Conservation (phyloP, 108 stramenopile genomes). For the Bacterosira constricta region DNA sequence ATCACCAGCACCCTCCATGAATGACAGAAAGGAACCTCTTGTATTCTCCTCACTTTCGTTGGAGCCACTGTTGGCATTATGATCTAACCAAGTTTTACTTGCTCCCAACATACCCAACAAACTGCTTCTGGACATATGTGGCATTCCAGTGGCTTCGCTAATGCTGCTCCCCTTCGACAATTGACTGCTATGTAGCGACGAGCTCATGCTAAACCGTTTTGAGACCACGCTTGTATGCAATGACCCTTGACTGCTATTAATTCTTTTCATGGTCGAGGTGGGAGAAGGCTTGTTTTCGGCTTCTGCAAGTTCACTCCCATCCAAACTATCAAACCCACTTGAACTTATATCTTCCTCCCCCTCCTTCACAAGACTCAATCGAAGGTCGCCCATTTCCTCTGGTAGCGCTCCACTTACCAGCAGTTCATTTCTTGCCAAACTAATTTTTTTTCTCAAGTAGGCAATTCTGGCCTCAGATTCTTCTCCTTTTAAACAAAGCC, state of each 20-base stretch:
- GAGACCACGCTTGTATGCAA: no score
- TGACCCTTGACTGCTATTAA: no score
- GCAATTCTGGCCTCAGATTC: not conserved
- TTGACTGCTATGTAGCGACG: not conserved
- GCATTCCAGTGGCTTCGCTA: not conserved
- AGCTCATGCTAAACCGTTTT: not conserved
- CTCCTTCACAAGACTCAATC: not conserved
- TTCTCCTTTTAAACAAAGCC: not conserved
- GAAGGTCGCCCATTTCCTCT: not conserved
- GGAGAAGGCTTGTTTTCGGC: not conserved
- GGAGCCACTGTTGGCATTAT: not conserved
- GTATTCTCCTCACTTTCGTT: no score
- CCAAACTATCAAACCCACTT: not conserved
- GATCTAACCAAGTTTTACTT: not conserved
- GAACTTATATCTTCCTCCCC: not conserved
- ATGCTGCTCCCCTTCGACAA: not conserved
- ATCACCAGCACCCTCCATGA: slow-evolving; percentile 3
- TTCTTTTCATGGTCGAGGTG: not conserved
- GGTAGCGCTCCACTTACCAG: not conserved
- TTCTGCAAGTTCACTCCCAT: not conserved
- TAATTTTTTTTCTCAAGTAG: not conserved
- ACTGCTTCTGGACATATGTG: not conserved
- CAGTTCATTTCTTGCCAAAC: not conserved
- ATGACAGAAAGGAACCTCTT: no score
- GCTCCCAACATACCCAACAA: not conserved